Conservation (phyloP, 164 flowering plant genomes). For the Chimonanthus praecox region DNA sequence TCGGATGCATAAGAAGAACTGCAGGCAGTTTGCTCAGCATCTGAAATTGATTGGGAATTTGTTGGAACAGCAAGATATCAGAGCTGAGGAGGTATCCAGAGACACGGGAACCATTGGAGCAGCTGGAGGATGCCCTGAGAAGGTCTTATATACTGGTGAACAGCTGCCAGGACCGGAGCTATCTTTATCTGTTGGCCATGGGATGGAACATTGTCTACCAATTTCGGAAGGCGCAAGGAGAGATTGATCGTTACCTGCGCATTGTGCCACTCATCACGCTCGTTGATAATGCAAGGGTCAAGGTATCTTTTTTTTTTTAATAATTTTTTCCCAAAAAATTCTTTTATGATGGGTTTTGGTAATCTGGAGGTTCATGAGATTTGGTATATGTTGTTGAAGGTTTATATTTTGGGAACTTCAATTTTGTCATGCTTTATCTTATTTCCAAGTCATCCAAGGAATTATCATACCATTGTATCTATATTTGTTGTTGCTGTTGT, state of each 20-base stretch:
- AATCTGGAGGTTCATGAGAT: not conserved
- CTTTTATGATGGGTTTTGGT: not conserved
- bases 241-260: constrained; percentile 80
- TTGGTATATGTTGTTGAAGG: not conserved
- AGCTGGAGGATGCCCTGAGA: constrained; percentile 88
- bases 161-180: constrained; percentile 93
- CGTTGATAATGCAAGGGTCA: constrained; percentile 83
- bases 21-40: constrained; percentile 89
- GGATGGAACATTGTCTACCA: constrained; percentile 97
- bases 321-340: not conserved
- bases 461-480: too few relatives aligned
- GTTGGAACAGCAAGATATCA: constrained; percentile 78
- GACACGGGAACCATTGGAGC: constrained; percentile 92
- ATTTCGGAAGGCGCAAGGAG: constrained; percentile 82
- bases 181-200: constrained; percentile 86
- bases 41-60: constrained; percentile 88
- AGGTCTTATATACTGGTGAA: constrained; percentile 75
- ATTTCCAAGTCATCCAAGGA: too few relatives aligned
- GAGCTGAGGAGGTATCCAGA: constrained; percentile 90
- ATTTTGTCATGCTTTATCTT: too few relatives aligned
- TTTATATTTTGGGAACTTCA: not conserved
- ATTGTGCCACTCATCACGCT: constrained; percentile 87
- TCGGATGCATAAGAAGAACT: constrained; percentile 90
- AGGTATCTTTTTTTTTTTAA: constrained; percentile 37
- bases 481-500: too few relatives aligned